Evolutionary conservation across 2,329 filamentous ascomycete genomes (phyloP), one percentile per base, ranked within the genome.

Genomic region (Diplodia mutila): DNA sequence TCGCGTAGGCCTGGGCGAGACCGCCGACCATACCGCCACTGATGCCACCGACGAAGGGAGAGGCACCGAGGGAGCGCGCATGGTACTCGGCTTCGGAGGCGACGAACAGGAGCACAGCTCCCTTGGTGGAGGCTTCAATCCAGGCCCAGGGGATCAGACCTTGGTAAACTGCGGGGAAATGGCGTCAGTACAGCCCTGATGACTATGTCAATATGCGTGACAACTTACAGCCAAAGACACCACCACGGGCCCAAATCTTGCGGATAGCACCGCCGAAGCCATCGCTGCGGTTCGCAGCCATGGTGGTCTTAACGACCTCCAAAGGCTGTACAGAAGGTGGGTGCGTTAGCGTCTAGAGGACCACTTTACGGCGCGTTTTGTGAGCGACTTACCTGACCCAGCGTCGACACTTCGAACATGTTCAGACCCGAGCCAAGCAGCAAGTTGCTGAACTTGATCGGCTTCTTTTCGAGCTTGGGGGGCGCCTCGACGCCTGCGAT

Each of bases 41-140:
- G 83, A 99, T 98, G 78, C 95, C 95, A 73, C 90, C 89, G 63
- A 91, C 85, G 81, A 99, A 98, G 81, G 96, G 91, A 75, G 86
- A 88, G 70, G 93, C 94, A 73, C 95, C 95, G 70, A 90, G 87
- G 73, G 85, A 85, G 77, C 91, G 92, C 75, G 94, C 94, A 80
- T 95, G 92, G 87, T 91, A 99, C 73, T 99, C 95, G 82, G 93
- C 94, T 84, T 99, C 95, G 76, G 94, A 97, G 73, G 95, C 95
- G 80, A 99, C 94, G 84, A 99, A 99, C 81, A 99, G 92, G 78
- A 99, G 91, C 75, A 99, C 95, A 76, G 95, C 95, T 80, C 95
- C 95, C 85, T 99, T 99, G 84, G 95, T 98, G 78, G 94, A 98
- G 79, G 95, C 95, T 88, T 99, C 95, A 84, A 99, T 98, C 95